These are phyloP conservation scores for Phenoliferia sp. DNA, from an alignment of 1,284 basidiomycete genomes.

Conservation along the genomic window DNA sequence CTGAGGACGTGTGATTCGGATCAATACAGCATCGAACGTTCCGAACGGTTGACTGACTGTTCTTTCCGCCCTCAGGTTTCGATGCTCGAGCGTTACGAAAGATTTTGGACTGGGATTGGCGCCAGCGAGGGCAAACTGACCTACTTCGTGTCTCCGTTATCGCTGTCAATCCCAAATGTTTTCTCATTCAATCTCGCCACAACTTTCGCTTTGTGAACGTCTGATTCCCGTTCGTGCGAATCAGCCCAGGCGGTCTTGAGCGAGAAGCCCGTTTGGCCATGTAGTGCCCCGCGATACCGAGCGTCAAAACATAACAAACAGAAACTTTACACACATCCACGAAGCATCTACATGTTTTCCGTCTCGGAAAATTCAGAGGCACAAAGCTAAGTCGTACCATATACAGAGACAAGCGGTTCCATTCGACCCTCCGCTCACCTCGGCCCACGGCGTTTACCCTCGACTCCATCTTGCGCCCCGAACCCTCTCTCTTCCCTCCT, in stretches of 20 bases:
- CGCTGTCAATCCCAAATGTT: neutral
- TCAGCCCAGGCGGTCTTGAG: neutral
- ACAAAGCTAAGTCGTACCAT: too few species aligned
- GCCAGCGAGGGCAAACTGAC: neutral
- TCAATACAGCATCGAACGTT: neutral
- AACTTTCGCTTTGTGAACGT: neutral
- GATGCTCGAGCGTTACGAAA: neutral
- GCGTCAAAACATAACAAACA: too few species aligned
- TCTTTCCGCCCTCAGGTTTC: neutral
- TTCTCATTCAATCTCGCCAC: neutral
- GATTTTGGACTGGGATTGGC: neutral
- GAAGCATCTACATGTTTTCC: too few species aligned
- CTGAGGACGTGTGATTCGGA: neutral
- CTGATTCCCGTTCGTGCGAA: neutral
- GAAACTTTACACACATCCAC: too few species aligned
- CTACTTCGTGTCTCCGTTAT: neutral
- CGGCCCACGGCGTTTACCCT: too few species aligned
- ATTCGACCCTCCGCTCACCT: too few species aligned
- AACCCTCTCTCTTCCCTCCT: too few species aligned
- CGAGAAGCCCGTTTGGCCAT: too few species aligned
- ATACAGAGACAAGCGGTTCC: too few species aligned
- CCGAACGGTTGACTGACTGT: neutral
- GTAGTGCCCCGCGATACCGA: too few species aligned
- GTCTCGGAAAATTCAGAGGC: too few species aligned
- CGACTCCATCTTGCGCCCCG: too few species aligned